Evolutionary conservation across 1,284 basidiomycete species (phyloP).

Genomic region (Tilletiopsis washingtonensis): DNA sequence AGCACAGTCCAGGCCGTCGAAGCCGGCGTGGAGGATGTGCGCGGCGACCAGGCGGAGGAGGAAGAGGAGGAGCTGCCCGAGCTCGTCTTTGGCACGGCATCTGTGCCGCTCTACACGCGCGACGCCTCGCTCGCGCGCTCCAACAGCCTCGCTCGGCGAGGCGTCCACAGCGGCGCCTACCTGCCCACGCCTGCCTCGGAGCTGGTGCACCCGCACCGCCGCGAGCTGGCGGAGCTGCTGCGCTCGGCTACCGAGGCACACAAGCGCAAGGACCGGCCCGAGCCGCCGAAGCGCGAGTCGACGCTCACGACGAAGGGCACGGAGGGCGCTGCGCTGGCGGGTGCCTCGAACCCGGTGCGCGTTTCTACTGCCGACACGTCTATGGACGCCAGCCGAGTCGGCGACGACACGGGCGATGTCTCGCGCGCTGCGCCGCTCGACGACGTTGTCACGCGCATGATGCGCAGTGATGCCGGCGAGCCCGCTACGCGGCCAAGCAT

Average conservation of each 20-base stretch:
- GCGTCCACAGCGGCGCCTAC: slow-evolving; percentile 4
- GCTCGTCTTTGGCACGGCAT: slow-evolving; percentile 38
- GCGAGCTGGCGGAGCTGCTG: slow-evolving; percentile 16
- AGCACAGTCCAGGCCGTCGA: slow-evolving; percentile 1
- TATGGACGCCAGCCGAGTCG: neutral
- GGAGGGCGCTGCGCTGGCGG: neutral
- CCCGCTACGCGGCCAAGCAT: neutral
- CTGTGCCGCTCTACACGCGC: slow-evolving; percentile 34
- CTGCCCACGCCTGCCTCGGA: slow-evolving; percentile 3
- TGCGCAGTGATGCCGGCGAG: no score
- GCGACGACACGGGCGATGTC: neutral
- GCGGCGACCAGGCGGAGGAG: slow-evolving; percentile 2
- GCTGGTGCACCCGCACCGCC: slow-evolving; percentile 16
- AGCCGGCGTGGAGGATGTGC: neutral
- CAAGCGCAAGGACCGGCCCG: slow-evolving; percentile 16
- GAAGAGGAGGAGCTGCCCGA: slow-evolving; percentile 41
- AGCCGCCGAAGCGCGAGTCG: slow-evolving; percentile 5
- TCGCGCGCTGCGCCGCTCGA: neutral
- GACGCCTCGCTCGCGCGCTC: slow-evolving; percentile 1
- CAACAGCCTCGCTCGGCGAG: slow-evolving; percentile 12
- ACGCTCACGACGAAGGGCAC: no score
- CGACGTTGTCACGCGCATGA: neutral
- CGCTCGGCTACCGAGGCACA: slow-evolving; percentile 13
- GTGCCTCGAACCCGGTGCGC: neutral
- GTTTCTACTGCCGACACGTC: neutral